Conservation (phyloP, 2,329 filamentous ascomycete genomes). For the Thielaviopsis musarum region DNA sequence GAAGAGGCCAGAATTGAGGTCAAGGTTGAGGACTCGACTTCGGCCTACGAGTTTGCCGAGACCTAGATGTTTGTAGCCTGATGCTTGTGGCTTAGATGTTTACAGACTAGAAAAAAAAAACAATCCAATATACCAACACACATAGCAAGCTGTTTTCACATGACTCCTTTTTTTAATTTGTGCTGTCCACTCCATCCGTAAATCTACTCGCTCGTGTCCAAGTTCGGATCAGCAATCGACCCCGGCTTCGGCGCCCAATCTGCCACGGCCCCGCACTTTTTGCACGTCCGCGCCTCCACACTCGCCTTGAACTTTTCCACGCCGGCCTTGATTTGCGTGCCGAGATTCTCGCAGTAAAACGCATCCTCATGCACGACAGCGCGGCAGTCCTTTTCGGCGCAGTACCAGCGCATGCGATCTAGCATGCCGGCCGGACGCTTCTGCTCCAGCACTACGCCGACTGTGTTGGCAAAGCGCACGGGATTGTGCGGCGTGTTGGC, state of each 20-base stretch:
- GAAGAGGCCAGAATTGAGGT: conserved; percentile 77
- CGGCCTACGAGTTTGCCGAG: conserved; percentile 61
- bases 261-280: conserved; percentile 58
- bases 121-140: conserved; percentile 1
- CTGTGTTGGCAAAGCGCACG: conserved; percentile 79
- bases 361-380: conserved; percentile 66
- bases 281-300: conserved; percentile 55
- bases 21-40: conserved; percentile 59
- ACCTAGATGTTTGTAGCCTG: conserved; percentile 29
- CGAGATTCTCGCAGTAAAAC: conserved; percentile 81
- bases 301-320: conserved; percentile 63
- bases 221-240: conserved; percentile 42
- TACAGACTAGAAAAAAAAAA: neutral
- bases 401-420: conserved; percentile 87
- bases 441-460: conserved; percentile 89
- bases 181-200: neutral
- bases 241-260: conserved; percentile 49
- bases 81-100: too few species aligned
- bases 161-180: neutral
- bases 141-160: neutral
- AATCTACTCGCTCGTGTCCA: conserved; percentile 17
- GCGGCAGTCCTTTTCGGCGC: conserved; percentile 38
- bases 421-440: conserved; percentile 50
- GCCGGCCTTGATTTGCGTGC: conserved; percentile 84
- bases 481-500: conserved; percentile 95